Evolutionary conservation across 352 stramenopile genomes (phyloP).

Genomic region (Poterioochromonas sp.): DNA sequence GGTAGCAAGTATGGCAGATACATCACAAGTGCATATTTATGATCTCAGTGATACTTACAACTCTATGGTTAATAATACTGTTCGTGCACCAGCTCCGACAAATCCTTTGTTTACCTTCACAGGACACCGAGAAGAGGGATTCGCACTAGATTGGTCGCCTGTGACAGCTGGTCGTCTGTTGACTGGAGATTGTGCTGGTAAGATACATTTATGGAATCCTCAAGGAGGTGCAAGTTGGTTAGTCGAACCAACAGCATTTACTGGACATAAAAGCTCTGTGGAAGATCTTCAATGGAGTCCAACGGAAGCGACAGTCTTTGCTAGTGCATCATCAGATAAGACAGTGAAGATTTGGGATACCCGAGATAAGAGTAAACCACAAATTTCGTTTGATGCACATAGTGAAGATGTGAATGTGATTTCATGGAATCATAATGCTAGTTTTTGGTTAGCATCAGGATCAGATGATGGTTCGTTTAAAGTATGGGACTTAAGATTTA

Average conservation of each 20-base stretch:
- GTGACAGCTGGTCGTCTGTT: conserved; percentile 74
- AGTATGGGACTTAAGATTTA: conserved; percentile 89
- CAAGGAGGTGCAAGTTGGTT: conserved; percentile 49
- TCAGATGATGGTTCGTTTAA: conserved; percentile 94
- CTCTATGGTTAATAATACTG: conserved; percentile 54
- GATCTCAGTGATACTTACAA: conserved; percentile 80
- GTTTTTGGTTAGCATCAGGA: conserved; percentile 90
- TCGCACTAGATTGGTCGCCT: conserved; percentile 93
- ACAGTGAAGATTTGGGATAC: conserved; percentile 95
- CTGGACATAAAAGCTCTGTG: conserved; percentile 55
- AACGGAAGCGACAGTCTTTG: conserved; percentile 89
- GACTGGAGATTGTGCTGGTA: conserved; percentile 87
- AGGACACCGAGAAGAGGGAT: conserved; percentile 89
- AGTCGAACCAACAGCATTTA: not conserved
- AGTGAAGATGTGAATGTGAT: conserved; percentile 94
- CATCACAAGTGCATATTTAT: conserved; percentile 87
- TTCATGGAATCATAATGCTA: conserved; percentile 93
- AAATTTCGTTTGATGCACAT: conserved; percentile 64
- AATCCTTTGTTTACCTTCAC: conserved; percentile 79
- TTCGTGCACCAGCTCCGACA: conserved; percentile 29
- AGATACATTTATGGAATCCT: conserved; percentile 87
- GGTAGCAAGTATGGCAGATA: conserved; percentile 91
- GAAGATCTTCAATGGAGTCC: conserved; percentile 98
- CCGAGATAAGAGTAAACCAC: conserved; percentile 49
- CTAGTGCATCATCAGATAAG: conserved; percentile 81